phyloP scores from a whole-genome alignment of 139 green algal genomes.

The Edaphochlamys debaryana region DNA sequence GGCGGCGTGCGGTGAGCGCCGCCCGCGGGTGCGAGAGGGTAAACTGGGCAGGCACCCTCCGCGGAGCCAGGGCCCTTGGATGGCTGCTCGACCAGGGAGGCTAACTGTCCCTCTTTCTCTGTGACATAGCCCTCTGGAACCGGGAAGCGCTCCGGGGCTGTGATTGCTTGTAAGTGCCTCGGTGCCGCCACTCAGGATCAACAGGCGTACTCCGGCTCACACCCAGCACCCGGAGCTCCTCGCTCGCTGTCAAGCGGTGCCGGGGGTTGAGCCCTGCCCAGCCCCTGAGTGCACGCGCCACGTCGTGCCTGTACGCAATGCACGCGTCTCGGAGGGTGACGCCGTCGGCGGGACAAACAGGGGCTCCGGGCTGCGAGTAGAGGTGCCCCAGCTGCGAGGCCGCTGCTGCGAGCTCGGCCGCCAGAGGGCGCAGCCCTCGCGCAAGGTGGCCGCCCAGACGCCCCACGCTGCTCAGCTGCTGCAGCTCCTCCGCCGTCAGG shows the following conservation, averaged over 20 bases:
- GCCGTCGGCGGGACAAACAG: slow-evolving; percentile 6
- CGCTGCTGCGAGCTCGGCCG: slow-evolving; percentile 40
- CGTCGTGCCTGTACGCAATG: background rate
- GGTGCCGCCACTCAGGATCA: background rate
- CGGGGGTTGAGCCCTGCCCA: slow-evolving; percentile 26
- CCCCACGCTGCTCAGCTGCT: slow-evolving; percentile 22
- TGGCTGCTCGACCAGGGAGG: background rate
- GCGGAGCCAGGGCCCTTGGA: no score
- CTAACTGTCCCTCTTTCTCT: slow-evolving; percentile 26
- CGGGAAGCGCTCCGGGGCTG: background rate
- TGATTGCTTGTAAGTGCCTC: background rate
- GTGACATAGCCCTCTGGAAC: slow-evolving; percentile 4
- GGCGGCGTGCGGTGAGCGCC: background rate
- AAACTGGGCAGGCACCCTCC: no score
- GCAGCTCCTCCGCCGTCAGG: slow-evolving; percentile 39
- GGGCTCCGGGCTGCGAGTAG: background rate
- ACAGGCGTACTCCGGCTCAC: no score
- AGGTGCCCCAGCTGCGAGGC: slow-evolving; percentile 43
- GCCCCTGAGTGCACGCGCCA: background rate
- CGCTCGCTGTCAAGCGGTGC: slow-evolving; percentile 15
- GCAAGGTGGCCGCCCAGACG: slow-evolving; percentile 33
- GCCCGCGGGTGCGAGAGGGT: background rate
- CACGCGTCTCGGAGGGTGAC: background rate
- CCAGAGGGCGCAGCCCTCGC: slow-evolving; percentile 46
- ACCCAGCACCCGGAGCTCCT: slow-evolving; percentile 37